phyloP scores from a whole-genome alignment of 768 basidiomycete genomes.

The Leccinum subgranulosum region DNA sequence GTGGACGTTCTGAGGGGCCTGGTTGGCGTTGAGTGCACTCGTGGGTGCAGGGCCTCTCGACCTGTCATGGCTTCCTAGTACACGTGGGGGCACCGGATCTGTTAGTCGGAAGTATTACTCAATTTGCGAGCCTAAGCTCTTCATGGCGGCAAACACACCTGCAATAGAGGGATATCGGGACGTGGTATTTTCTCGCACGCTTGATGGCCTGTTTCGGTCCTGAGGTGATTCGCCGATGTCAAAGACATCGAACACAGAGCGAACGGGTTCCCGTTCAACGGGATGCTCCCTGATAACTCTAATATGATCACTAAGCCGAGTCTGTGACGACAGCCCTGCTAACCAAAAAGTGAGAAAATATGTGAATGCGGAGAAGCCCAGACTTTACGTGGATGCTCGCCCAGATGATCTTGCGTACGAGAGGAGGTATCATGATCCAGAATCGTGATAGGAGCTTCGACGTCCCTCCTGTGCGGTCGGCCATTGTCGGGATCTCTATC shows the following conservation, averaged over 20 bases:
- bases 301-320: slow-evolving; percentile 9
- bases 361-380: not conserved
- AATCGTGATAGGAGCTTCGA: slow-evolving; percentile 4
- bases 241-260: slow-evolving; percentile 30
- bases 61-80: slow-evolving; percentile 6
- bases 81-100: slow-evolving; percentile 19
- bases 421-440: slow-evolving; percentile 2
- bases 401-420: slow-evolving; percentile 4
- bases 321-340: slow-evolving; percentile 4
- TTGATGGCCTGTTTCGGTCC: slow-evolving; percentile 13
- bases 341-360: not conserved
- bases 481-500: slow-evolving; percentile 1
- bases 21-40: slow-evolving; percentile 4
- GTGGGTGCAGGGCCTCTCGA: slow-evolving; percentile 13
- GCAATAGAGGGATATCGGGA: slow-evolving; percentile 10
- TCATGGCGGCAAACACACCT: slow-evolving; percentile 8
- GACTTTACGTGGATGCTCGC: slow-evolving; percentile 11
- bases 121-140: not conserved
- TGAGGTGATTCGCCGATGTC: slow-evolving; percentile 21
- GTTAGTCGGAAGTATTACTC: slow-evolving; percentile 6
- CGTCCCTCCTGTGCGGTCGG: slow-evolving; percentile 5
- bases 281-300: slow-evolving; percentile 23
- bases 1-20: slow-evolving; percentile 10
- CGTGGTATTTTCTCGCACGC: slow-evolving; percentile 7
- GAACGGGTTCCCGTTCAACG: slow-evolving; percentile 20